Percentiles rank a stretch among this genome's conserved stretches.
Conservation (phyloP, 2,329 filamentous ascomycete genomes). For the Graphium sp. region DNA sequence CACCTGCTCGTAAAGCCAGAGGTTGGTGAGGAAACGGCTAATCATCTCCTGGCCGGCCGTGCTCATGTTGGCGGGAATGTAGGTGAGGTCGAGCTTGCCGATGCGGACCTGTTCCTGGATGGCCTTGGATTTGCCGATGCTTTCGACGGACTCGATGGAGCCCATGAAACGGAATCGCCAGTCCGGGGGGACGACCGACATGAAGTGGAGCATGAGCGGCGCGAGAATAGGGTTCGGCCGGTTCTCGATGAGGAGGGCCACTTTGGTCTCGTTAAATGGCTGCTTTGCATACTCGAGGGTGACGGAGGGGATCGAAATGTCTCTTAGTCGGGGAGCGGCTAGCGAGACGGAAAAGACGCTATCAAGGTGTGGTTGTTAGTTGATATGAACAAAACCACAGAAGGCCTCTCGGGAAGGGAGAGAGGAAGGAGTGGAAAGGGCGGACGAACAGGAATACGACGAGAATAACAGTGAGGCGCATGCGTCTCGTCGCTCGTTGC, state of each 20-base stretch:
- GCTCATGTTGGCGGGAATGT: slow-evolving; percentile 33
- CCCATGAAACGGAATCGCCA: slow-evolving; percentile 42
- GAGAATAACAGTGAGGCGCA: slow-evolving; percentile 12
- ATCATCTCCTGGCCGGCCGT: slow-evolving; percentile 33
- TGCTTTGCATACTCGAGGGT: slow-evolving; percentile 16
- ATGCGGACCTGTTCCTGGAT: slow-evolving; percentile 22
- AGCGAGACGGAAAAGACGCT: slow-evolving; percentile 8
- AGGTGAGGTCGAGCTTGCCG: slow-evolving; percentile 31
- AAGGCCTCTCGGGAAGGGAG: background rate
- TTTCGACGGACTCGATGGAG: slow-evolving; percentile 23
- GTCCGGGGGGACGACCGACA: slow-evolving; percentile 35
- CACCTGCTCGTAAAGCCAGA: slow-evolving; percentile 32
- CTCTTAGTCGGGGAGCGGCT: slow-evolving; percentile 8
- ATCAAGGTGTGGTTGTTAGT: background rate
- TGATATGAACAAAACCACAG: background rate
- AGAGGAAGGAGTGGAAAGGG: background rate
- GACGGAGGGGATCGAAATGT: slow-evolving; percentile 11
- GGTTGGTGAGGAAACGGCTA: slow-evolving; percentile 30
- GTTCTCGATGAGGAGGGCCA: slow-evolving; percentile 38
- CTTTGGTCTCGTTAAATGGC: slow-evolving; percentile 29
- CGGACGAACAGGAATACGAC: slow-evolving; percentile 15
- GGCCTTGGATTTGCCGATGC: slow-evolving; percentile 25
- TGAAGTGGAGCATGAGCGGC: slow-evolving; percentile 37
- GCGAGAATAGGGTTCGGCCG: slow-evolving; percentile 29
- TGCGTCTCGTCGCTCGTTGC: slow-evolving; percentile 16